These are phyloP conservation scores for Lentinus tigrinus DNA, from an alignment of 768 basidiomycete genomes.

Conservation along the genomic window DNA sequence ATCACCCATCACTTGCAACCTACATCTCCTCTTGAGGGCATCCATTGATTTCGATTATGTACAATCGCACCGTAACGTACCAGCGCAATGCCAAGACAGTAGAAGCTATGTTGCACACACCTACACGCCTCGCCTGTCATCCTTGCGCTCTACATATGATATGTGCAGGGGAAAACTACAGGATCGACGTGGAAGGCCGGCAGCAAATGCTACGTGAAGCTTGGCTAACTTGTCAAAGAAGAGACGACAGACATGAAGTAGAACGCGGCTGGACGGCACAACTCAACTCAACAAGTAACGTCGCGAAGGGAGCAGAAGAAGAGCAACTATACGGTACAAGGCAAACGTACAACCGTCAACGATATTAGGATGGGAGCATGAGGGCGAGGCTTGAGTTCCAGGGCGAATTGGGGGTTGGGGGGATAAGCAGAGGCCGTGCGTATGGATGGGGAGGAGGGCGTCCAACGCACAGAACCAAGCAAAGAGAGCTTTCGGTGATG, in stretches of 20 bases:
- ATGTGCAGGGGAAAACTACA: background rate
- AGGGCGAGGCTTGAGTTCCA: conserved; percentile 5
- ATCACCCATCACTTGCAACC: conserved; percentile 7
- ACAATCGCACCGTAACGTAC: conserved; percentile 16
- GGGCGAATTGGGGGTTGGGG: too few species aligned
- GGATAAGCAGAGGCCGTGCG: background rate
- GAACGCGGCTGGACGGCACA: conserved; percentile 6
- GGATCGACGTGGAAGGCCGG: background rate
- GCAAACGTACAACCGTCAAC: conserved; percentile 17
- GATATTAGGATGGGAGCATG: background rate
- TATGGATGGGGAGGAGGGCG: background rate
- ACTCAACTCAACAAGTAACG: conserved; percentile 3
- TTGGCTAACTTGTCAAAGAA: background rate
- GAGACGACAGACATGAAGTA: background rate
- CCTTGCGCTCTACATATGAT: background rate
- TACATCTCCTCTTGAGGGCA: background rate
- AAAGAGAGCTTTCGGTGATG: background rate
- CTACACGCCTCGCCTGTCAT: background rate
- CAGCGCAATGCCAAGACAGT: background rate
- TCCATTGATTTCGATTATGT: conserved; percentile 12
- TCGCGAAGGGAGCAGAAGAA: conserved; percentile 1
- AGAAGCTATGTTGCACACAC: background rate
- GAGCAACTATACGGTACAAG: conserved; percentile 15
- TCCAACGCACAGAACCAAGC: background rate
- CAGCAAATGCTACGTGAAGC: background rate